These are phyloP conservation scores for Casuarina glauca DNA, from an alignment of 306 rosid species.

Conservation along the genomic window DNA sequence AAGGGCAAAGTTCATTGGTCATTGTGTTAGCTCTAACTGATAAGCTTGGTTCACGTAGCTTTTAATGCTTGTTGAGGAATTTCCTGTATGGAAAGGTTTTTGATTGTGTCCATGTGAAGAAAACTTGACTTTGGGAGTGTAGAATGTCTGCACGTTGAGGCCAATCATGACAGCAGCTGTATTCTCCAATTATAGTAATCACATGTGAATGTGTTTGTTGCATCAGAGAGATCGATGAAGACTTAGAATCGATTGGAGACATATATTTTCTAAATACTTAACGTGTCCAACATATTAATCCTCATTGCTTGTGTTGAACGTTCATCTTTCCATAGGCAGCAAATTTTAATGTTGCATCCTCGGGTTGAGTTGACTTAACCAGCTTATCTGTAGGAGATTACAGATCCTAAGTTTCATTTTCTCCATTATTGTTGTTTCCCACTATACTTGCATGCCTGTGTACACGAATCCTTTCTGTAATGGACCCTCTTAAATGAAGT, in stretches of 20 bases:
- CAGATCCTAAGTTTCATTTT: neutral
- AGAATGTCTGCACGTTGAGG: neutral
- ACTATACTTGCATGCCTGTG: neutral
- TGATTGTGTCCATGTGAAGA: neutral
- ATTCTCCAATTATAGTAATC: slow-evolving; percentile 2
- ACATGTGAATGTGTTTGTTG: neutral
- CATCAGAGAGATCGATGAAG: slow-evolving; percentile 1
- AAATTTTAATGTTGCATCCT: neutral
- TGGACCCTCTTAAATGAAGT: neutral
- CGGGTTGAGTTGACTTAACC: neutral
- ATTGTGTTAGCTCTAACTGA: slow-evolving; percentile 1
- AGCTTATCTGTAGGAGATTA: neutral
- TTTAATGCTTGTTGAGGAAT: neutral
- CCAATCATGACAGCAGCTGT: neutral
- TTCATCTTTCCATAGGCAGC: slow-evolving; percentile 7
- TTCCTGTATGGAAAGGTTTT: neutral
- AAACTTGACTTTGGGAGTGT: neutral
- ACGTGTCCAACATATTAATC: neutral
- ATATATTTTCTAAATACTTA: neutral
- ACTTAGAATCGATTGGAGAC: neutral
- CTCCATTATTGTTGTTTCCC: no score
- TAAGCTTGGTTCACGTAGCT: slow-evolving; percentile 13
- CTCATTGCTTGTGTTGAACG: neutral
- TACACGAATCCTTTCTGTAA: neutral
- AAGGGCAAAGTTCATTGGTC: slow-evolving; percentile 2